Evolutionary conservation across 805 yeast species (phyloP), one percentile per base, ranked within the genome.

Genomic region (Hanseniaspora mollemarum): DNA sequence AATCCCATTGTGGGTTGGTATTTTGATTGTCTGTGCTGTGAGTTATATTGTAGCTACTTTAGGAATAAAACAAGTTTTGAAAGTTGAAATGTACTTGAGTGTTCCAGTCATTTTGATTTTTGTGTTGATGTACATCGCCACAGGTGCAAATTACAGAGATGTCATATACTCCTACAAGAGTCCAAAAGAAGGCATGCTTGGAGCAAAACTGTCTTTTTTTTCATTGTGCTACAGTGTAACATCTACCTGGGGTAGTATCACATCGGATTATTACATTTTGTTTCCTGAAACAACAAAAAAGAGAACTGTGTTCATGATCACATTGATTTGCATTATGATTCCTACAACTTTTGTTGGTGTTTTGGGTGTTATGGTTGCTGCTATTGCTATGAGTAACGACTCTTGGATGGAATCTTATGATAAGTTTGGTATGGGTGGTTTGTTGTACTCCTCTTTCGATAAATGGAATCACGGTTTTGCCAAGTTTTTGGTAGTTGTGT

Each of bases 161-260:
- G 55, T 64, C 42, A 15, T 46, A 4, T 49, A 60, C n/a, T 52
- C 57, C 33, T 72, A 57, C 51, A 53, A 68, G 5, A 61, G 62
- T 16, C 26, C 52, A 24, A 12, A 62, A 2, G 55, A 61, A 15
- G 75, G 83, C 0, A 65, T 75, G 3, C 70, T 71, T 48, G 94
- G 94, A n/a, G 74, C 78, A 59, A 76, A 83, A 73, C 63, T 86
- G 26, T 75, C 85, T 13, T 83, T 78, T 63, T 83, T 86, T 58
- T 74, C 87, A 1, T 70, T 85, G 51, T 72, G 80, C 40, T 84
- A 83, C 59, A 79, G 94, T 26, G 79, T 82, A 43, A 85, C 95
- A 3, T 76, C 86, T 2, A 84, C 95, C 1, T 87, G 95, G 95
- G 88, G 94, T 40, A 81, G 88, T 2, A 75, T 84, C 54, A 85